Conservation (phyloP, 1,284 basidiomycete genomes). For the Termitomyces sp. region DNA sequence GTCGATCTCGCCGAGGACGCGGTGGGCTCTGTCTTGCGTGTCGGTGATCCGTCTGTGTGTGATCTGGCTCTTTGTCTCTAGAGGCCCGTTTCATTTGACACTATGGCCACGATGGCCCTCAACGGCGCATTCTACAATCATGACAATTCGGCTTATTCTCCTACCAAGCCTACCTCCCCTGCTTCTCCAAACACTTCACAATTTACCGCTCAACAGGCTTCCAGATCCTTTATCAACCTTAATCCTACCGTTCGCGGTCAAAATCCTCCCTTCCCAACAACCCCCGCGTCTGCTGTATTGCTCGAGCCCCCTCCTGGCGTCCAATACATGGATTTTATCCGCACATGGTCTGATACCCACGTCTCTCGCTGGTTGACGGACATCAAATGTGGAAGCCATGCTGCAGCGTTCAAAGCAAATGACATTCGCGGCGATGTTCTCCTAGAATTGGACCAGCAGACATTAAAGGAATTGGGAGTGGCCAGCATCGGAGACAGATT, state of each 20-base stretch:
- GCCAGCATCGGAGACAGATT: constrained; percentile 85
- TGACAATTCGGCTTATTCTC: constrained; percentile 32
- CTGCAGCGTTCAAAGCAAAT: constrained; percentile 69
- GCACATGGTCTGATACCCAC: constrained; percentile 64
- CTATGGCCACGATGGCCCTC: constrained; percentile 34
- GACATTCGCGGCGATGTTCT: constrained; percentile 88
- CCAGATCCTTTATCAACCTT: constrained; percentile 34
- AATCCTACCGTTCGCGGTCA: constrained; percentile 32
- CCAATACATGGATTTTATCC: constrained; percentile 57
- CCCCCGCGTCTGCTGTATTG: constrained; percentile 31
- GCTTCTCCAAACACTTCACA: constrained; percentile 40
- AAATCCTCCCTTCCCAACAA: constrained; percentile 34
- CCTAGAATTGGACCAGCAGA: constrained; percentile 82
- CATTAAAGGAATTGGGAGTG: constrained; percentile 86
- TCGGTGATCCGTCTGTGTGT: neutral
- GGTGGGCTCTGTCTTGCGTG: neutral
- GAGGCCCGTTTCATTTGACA: constrained; percentile 1
- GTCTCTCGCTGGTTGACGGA: constrained; percentile 70
- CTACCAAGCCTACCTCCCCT: constrained; percentile 46
- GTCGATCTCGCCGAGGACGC: neutral
- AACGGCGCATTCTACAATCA: constrained; percentile 31
- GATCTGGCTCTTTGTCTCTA: no score
- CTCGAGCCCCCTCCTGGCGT: constrained; percentile 58
- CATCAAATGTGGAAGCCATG: constrained; percentile 69
- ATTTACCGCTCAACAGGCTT: constrained; percentile 32